phyloP scores from a whole-genome alignment of 805 yeast species.

The Starmerella roubikii region DNA sequence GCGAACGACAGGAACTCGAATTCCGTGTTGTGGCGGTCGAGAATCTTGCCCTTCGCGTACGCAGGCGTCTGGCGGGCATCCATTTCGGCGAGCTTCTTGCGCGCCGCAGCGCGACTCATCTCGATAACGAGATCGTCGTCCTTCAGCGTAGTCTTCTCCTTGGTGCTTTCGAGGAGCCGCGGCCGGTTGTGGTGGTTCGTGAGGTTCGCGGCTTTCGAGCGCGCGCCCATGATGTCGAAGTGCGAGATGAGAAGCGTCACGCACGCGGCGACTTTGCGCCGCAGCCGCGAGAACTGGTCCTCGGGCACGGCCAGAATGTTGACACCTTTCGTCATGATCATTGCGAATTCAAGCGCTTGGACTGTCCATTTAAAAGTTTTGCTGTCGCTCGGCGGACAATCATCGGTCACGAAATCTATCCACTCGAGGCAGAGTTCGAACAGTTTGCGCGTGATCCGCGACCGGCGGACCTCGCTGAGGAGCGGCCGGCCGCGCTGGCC shows the following conservation, averaged over 20 bases:
- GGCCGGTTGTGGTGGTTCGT: constrained; percentile 27
- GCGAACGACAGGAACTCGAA: constrained; percentile 74
- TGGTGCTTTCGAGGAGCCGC: constrained; percentile 20
- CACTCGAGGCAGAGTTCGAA: constrained; percentile 72
- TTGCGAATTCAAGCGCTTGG: constrained; percentile 85
- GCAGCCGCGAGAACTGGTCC: constrained; percentile 56
- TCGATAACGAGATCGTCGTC: constrained; percentile 40
- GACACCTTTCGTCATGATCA: constrained; percentile 84
- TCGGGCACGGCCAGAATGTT: constrained; percentile 71
- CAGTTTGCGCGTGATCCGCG: constrained; percentile 51
- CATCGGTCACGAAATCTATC: constrained; percentile 87
- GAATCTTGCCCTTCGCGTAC: constrained; percentile 66
- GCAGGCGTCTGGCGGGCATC: constrained; percentile 42
- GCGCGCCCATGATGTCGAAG: constrained; percentile 96
- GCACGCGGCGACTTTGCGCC: constrained; percentile 81
- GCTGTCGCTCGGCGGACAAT: constrained; percentile 82
- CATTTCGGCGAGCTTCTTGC: constrained; percentile 48
- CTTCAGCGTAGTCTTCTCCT: constrained; percentile 33
- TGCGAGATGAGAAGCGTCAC: constrained; percentile 88
- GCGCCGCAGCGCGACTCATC: constrained; percentile 52
- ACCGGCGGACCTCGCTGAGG: constrained; percentile 51
- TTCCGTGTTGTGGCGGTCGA: constrained; percentile 77
- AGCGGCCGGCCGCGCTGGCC: constrained; percentile 57
- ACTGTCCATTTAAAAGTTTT: constrained; percentile 95
- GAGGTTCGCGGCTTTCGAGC: constrained; percentile 51